Base-by-base conservation (phyloP, 1,284 basidiomycete genomes). In the Taiwanofungus camphoratus region DNA sequence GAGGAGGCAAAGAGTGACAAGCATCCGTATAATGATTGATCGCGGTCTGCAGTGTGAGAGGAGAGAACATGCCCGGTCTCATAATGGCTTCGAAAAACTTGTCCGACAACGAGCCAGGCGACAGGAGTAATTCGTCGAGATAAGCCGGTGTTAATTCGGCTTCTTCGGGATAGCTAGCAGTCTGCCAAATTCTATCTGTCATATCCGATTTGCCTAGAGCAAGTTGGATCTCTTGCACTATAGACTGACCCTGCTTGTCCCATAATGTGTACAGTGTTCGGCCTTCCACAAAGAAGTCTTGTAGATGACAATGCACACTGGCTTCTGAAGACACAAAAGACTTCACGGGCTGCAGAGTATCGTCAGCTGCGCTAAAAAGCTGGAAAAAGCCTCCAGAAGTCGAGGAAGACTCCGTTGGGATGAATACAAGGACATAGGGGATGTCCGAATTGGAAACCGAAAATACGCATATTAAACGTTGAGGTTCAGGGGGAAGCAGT, bases 21-120 rank as follows among this genome's bases (percentile, higher is more conserved):
- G 79, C 71, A 36, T 82, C 75, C 32, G 79, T 79, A 63, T 96
- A 96, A 52, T 88, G 84, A 39, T 83, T 78, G 42, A 95, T 74
- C 12, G 90, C 91, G 6, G 78, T 82, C 40, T 77, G 77, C 29
- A 96, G 75, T 5, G 90, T 90, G 27, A 86, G 65, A 1, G 77
- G 70, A 3, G 93, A 93, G 65, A 95, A 96, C 41, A 89, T 74
- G 16, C 90, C 90, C 0, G 93, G 92, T 32, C 82, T 74, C 70
- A 93, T 80, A 48, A 95, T 74, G 36, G 86, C 88, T 42, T 81
- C 73, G 56, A 92, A 74, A 63, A 92, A 93, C 46, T 82, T 83
- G 45, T 83, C 80, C 0, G 84, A 67, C 67, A 91, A 66, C 1
- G 88, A 87, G n/a, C 75, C 85, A 36, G 76, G 74, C 30, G 73